Conservation (phyloP, 2,329 filamentous ascomycete genomes). For the Beauveria rudraprayagi region DNA sequence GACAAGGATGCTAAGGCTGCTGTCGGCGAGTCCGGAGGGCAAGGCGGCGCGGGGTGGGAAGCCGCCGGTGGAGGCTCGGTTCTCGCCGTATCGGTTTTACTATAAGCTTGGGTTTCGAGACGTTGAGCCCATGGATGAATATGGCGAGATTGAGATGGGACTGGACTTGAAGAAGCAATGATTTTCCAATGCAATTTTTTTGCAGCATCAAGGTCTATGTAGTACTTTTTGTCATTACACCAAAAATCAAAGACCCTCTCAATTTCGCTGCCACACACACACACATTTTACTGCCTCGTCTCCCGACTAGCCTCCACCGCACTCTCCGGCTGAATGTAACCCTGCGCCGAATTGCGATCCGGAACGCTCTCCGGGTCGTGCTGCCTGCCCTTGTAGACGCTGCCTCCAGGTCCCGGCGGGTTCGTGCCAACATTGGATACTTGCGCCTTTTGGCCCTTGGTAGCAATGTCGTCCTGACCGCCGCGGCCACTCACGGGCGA, state of each 20-base stretch:
- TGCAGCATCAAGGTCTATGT: no score
- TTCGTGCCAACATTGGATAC: slow-evolving; percentile 30
- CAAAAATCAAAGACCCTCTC: background rate
- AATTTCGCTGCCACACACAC: background rate
- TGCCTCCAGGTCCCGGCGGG: slow-evolving; percentile 27
- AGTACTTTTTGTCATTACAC: no score
- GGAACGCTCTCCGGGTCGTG: slow-evolving; percentile 33
- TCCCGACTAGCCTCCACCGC: slow-evolving; percentile 29
- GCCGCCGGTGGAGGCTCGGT: background rate
- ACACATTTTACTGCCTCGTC: background rate
- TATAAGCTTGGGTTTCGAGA: slow-evolving; percentile 8
- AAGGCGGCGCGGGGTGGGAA: background rate
- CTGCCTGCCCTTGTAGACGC: slow-evolving; percentile 31
- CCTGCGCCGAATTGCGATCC: slow-evolving; percentile 34
- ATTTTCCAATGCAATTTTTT: no score
- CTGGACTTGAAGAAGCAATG: background rate
- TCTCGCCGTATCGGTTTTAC: slow-evolving; percentile 10
- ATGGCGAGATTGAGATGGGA: slow-evolving; percentile 8
- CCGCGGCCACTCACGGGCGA: slow-evolving; percentile 18
- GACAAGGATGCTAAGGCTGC: background rate
- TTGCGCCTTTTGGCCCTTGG: slow-evolving; percentile 30
- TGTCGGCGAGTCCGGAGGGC: slow-evolving; percentile 6
- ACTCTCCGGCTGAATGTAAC: slow-evolving; percentile 32
- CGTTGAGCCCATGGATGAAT: background rate
- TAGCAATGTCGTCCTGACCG: slow-evolving; percentile 22